phyloP scores from a whole-genome alignment of 129 eudicot species.

The Flaveria bidentis region DNA sequence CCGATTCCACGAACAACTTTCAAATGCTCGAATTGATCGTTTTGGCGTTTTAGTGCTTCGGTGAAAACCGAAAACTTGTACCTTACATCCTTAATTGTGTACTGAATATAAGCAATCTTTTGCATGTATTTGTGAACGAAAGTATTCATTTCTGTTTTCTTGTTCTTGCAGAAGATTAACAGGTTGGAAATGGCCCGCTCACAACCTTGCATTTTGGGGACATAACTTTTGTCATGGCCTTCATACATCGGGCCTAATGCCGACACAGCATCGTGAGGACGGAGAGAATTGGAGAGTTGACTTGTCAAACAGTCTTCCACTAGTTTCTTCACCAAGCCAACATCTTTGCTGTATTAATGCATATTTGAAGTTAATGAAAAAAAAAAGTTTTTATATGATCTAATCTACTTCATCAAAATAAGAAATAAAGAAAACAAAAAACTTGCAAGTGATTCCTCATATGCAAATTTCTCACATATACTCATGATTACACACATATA shows the following conservation, averaged over 20 bases:
- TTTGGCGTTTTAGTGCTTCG: slow-evolving; percentile 87
- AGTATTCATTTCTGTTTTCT: slow-evolving; percentile 80
- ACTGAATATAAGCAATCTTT: slow-evolving; percentile 84
- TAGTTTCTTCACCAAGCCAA: slow-evolving; percentile 79
- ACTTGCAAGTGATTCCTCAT: neutral
- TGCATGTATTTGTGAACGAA: slow-evolving; percentile 92
- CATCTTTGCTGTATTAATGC: slow-evolving; percentile 78
- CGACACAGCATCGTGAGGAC: slow-evolving; percentile 98
- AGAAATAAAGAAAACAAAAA: neutral
- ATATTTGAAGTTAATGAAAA: neutral
- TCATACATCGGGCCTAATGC: slow-evolving; percentile 98
- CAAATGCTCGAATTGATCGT: slow-evolving; percentile 77
- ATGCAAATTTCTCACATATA: neutral
- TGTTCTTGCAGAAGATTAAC: slow-evolving; percentile 60
- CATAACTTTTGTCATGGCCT: slow-evolving; percentile 74
- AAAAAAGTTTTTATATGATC: neutral
- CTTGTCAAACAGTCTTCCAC: slow-evolving; percentile 79
- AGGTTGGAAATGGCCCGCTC: slow-evolving; percentile 69
- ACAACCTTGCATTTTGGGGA: slow-evolving; percentile 80
- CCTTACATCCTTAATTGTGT: slow-evolving; percentile 82
- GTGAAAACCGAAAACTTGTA: slow-evolving; percentile 84
- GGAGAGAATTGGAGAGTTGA: slow-evolving; percentile 76
- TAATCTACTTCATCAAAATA: neutral
- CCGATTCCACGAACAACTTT: slow-evolving; percentile 79
- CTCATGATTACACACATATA: neutral